Evolutionary conservation across 768 basidiomycete genomes (phyloP), one percentile per base, ranked within the genome.

Genomic region (Mrakia hoshinonis): DNA sequence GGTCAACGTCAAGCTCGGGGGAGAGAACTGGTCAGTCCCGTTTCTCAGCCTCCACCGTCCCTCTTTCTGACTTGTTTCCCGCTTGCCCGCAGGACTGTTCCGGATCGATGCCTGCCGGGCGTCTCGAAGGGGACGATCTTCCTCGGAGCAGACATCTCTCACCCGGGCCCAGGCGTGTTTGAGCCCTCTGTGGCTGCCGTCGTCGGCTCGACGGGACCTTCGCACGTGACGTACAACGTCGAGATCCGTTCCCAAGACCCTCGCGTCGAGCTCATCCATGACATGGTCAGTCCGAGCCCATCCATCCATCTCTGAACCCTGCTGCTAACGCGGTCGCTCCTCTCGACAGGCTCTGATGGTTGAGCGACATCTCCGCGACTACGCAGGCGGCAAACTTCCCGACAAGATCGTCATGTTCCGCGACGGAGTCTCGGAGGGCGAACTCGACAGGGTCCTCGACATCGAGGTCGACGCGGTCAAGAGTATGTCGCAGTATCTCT

Each of bases 1-100:
- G 24, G 26, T 66, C 47, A 66, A 52, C 65, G n/a, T 52, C 29
- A 66, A 66, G 48, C 65, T 66, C 9, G 49, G 65, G 10, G 65
- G 65, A 48, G n/a, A 46, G 26, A 66, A 66, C 31, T 66, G 65
- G 65, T 26, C 18, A 18, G 46, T 46, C 18, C 22, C 26, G 20
- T 34, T 34, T 15, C 0, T 6, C 31, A 34, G n/a, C 49, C 34
- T 52, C 20, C 65, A n/a, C 22, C 26, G 5, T 12, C n/a, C 49
- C 7, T 51, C 49, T 20, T 7, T 1, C 49, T 51, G 22, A 51
- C 49, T n/a, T 12, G 7, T n/a, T n/a, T 2, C 12, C 49, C 26
- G 18, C 48, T 13, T 51, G n/a, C 49, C 12, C 2, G 26, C 49
- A 51, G 49, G 49, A 51, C 22, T 26, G 3, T 51, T 15, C 26